phyloP scores from a whole-genome alignment of 2,329 filamentous ascomycete genomes.

The Aureobasidium uvarum region DNA sequence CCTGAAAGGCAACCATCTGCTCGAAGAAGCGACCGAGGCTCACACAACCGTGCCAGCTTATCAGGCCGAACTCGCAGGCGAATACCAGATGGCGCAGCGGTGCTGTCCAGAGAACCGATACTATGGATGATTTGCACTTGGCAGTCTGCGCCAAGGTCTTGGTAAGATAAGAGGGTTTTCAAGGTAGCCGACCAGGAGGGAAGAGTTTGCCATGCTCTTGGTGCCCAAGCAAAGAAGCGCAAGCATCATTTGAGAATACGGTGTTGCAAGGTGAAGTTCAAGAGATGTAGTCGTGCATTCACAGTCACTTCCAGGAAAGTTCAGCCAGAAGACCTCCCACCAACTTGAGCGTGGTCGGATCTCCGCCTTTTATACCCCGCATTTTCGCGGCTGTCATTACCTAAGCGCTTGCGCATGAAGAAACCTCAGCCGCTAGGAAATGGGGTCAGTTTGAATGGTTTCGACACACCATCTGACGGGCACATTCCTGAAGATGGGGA shows the following conservation, averaged over 20 bases:
- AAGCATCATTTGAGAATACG: neutral
- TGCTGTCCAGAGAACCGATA: neutral
- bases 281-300: neutral
- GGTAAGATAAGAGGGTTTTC: slow-evolving; percentile 4
- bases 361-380: neutral
- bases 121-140: neutral
- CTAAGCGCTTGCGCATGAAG: neutral
- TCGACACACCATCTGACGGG: neutral
- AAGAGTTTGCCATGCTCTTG: neutral
- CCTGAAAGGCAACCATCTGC: neutral
- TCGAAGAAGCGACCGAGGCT: neutral
- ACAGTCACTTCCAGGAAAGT: neutral
- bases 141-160: neutral
- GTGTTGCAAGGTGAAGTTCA: neutral
- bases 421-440: neutral
- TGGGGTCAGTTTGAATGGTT: neutral
- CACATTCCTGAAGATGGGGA: neutral
- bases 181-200: neutral
- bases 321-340: neutral
- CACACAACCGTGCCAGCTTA: neutral
- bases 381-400: slow-evolving; percentile 2
- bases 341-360: neutral
- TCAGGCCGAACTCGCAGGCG: slow-evolving; percentile 6
- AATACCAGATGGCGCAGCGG: slow-evolving; percentile 1
- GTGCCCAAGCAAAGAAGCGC: neutral